phyloP scores from a whole-genome alignment of 305 asterid species.

The Galium porrigens region DNA sequence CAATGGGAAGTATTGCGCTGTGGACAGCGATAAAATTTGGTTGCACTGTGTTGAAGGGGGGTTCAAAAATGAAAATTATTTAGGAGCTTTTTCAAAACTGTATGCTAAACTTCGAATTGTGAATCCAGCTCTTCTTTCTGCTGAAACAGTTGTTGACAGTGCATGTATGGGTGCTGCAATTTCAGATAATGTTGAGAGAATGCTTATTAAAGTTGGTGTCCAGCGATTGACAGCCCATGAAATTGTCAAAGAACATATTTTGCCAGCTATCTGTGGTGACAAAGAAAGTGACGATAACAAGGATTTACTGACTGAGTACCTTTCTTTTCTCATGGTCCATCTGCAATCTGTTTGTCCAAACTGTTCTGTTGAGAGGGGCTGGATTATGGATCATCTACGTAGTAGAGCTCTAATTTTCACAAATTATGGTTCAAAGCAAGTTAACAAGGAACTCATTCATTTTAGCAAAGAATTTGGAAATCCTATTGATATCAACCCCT shows the following conservation, averaged over 20 bases:
- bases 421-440: conserved; percentile 55
- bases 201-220: conserved; percentile 75
- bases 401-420: conserved; percentile 54
- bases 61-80: conserved; percentile 32
- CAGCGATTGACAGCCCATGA: conserved; percentile 80
- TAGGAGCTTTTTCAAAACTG: conserved; percentile 47
- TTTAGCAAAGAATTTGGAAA: conserved; percentile 45
- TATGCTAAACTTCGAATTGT: conserved; percentile 57
- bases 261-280: conserved; percentile 47
- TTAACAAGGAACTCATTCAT: conserved; percentile 56
- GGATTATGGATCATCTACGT: conserved; percentile 39
- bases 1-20: conserved; percentile 61
- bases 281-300: conserved; percentile 24
- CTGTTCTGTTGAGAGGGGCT: conserved; percentile 47
- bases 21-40: conserved; percentile 65
- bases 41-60: conserved; percentile 43
- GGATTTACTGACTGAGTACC: conserved; percentile 63
- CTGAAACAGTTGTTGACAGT: conserved; percentile 32
- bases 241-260: conserved; percentile 52
- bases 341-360: conserved; percentile 54
- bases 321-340: conserved; percentile 72
- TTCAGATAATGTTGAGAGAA: conserved; percentile 43
- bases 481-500: conserved; percentile 39
- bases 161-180: conserved; percentile 28
- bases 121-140: conserved; percentile 53